Conservation (phyloP, 78 protist genomes). For the Protostelium mycophagum region DNA sequence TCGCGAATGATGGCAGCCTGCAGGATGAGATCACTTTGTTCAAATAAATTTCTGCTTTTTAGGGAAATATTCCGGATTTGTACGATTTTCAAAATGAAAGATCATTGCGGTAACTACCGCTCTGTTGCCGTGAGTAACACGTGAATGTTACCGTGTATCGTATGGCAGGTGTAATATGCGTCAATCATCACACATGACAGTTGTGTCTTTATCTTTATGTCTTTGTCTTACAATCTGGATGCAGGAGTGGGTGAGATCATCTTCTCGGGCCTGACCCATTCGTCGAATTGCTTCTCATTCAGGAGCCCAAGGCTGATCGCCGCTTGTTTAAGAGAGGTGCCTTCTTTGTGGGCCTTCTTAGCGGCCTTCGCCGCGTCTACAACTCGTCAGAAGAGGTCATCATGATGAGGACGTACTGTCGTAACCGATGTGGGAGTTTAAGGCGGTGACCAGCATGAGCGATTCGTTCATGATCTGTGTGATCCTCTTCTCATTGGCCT, state of each 20-base stretch:
- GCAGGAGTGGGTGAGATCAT: slow-evolving; percentile 49
- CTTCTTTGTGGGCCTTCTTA: slow-evolving; percentile 70
- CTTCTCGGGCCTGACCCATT: slow-evolving; percentile 67
- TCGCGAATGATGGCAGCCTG: too few species aligned
- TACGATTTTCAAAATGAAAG: too few species aligned
- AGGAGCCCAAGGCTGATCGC: slow-evolving; percentile 69
- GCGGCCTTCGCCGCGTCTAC: slow-evolving; percentile 73
- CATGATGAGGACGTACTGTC: slow-evolving; percentile 47
- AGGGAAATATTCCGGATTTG: too few species aligned
- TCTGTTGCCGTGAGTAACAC: too few species aligned
- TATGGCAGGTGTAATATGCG: too few species aligned
- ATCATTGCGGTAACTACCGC: too few species aligned
- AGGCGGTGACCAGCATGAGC: slow-evolving; percentile 95
- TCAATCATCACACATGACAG: too few species aligned
- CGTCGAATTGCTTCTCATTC: slow-evolving; percentile 76
- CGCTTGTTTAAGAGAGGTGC: slow-evolving; percentile 78
- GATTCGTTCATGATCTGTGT: slow-evolving; percentile 45
- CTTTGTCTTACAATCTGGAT: too few species aligned
- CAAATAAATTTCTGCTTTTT: too few species aligned
- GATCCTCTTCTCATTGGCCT: slow-evolving; percentile 74
- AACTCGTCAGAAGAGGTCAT: neutral
- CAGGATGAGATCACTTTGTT: too few species aligned
- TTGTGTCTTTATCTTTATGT: too few species aligned
- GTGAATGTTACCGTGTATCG: too few species aligned
- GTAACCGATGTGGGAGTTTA: slow-evolving; percentile 95